A percentile compares a stretch with the other conserved stretches of the same genome.
Evolutionary conservation across 352 stramenopile genomes (phyloP).

Genomic region (Bremia lactucae): DNA sequence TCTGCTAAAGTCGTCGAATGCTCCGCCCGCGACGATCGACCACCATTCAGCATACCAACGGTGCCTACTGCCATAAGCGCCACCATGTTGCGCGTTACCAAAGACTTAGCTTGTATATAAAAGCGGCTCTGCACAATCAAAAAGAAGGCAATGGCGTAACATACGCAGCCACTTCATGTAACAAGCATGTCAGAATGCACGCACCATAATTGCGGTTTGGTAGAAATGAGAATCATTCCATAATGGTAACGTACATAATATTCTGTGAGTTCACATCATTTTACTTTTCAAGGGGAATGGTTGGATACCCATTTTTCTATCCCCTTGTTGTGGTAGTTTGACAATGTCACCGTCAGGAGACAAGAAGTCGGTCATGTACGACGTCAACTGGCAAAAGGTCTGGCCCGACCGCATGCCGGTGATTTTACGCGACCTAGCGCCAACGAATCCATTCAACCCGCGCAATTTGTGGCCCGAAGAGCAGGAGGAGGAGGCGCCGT

Average conservation of each 20-base stretch:
- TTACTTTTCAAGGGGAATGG: slow-evolving; percentile 14
- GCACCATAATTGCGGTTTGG: no score
- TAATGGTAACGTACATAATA: no score
- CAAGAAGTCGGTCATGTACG: slow-evolving; percentile 70
- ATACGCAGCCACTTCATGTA: no score
- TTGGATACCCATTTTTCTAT: slow-evolving; percentile 10
- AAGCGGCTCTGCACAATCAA: slow-evolving; percentile 22
- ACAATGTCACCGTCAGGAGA: slow-evolving; percentile 40
- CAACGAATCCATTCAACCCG: slow-evolving; percentile 81
- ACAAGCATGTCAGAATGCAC: no score
- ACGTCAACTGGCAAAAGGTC: slow-evolving; percentile 86
- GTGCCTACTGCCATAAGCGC: slow-evolving; percentile 27
- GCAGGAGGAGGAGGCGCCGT: slow-evolving; percentile 34
- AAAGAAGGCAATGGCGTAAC: no score
- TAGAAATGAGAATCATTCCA: no score
- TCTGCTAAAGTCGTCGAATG: slow-evolving; percentile 4
- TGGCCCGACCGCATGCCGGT: slow-evolving; percentile 83
- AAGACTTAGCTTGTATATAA: slow-evolving; percentile 13
- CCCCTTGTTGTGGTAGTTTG: background rate
- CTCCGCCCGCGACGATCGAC: slow-evolving; percentile 8
- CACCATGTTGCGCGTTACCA: slow-evolving; percentile 9
- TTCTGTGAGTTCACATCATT: background rate
- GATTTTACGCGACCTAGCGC: slow-evolving; percentile 75
- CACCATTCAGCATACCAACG: slow-evolving; percentile 25
- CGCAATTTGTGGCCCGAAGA: slow-evolving; percentile 80